A percentile compares a stretch with the other conserved stretches of the same genome.
Evolutionary conservation across 176 grass and related monocot species (phyloP).

Genomic region (barley (Hordeum vulgare)): MorexV3_pseudomolecules_assembly NC_058521.1:580746880-580747379

Average conservation of each 20-base stretch:
- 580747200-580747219: conserved; percentile 79
- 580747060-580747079: not conserved
- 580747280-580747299: conserved; percentile 95
- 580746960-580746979: conserved; percentile 84
- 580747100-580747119: conserved; percentile 85
- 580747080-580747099: not conserved
- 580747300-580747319: not conserved
- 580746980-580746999: conserved; percentile 81
- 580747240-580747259: conserved; percentile 59
- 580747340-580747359: not conserved
- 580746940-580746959: conserved; percentile 73
- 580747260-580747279: conserved; percentile 87
- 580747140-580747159: conserved; percentile 95
- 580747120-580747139: conserved; percentile 91
- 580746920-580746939: conserved; percentile 94
- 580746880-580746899: conserved; percentile 80
- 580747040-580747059: not conserved
- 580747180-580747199: conserved; percentile 75
- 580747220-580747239: conserved; percentile 58
- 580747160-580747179: conserved; percentile 96
- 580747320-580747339: not conserved
- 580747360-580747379: not conserved
- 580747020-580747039: no score
- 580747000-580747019: not conserved
- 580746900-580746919: conserved; percentile 69